Evolutionary conservation across 106 monocot genomes (phyloP), one percentile per base, ranked within the genome.

Genomic region (Platanthera guangdongensis): DNA sequence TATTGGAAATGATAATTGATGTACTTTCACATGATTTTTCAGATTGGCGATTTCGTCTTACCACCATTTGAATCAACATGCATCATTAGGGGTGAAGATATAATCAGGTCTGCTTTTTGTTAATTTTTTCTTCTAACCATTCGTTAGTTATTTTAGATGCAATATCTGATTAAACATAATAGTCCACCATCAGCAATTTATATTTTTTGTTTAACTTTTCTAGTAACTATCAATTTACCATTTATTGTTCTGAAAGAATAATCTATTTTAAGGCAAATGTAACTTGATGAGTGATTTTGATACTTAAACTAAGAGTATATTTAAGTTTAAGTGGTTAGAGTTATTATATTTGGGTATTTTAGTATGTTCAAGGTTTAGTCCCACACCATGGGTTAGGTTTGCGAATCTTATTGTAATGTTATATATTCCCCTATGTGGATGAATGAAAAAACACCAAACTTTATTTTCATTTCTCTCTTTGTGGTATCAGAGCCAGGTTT

Each of bases 41-140:
- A 94, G 94, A 88, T 94, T 81, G 91, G 91, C 84, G 87, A 74
- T 50, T 91, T 91, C 77, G 85, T 81, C 30, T 68, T 94, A 73
- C 94, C 94, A 2, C 50, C 88, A 30, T 94, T 85, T 80, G 88
- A 87, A 68, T 88, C 88, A 47, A 87, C 78, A 55, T 22, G 52
- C 57, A 85, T 94, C 72, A 83, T 94, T 74, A 86, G 77, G 78
- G 88, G 89, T 57, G 79, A 81, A 39, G 94, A 94, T 71, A 71
- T 88, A 54, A 72, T 94, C 59, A 85, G 94, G 94, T 94, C 4
- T 50, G 19, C 21, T 50, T 51, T 28, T 47, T 51, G 8, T 7
- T 51, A 51, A 21, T 18, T 9, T 51, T 1, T 4, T 72, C 0
- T 72, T 6, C 21, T 51, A 14, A 10, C 21, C 10, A 16, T 47